Evolutionary conservation across 805 yeast species (phyloP).

Genomic region (Dipodascus albidus): DNA sequence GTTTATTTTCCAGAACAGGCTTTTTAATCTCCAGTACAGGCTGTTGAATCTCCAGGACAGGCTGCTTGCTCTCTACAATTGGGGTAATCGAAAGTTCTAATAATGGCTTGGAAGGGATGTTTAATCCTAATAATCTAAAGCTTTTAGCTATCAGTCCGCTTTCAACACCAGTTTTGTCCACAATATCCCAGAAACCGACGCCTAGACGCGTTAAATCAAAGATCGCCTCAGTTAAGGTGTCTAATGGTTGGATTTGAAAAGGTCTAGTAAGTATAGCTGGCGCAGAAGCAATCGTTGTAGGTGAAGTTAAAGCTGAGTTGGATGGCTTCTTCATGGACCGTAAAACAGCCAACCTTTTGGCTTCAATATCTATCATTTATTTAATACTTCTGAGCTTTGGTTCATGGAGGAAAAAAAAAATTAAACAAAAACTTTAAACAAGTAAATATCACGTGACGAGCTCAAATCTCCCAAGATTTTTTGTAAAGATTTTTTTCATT

Average conservation of each 20-base stretch:
- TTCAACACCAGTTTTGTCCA: not conserved
- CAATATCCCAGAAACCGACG: not conserved
- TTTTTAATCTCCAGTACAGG: no score
- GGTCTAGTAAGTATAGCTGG: not conserved
- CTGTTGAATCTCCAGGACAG: no score
- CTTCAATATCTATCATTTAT: not conserved
- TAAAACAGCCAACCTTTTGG: not conserved
- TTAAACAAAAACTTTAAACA: not conserved
- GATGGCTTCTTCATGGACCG: not conserved
- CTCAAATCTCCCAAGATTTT: not conserved
- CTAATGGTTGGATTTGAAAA: not conserved
- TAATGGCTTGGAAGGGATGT: not conserved
- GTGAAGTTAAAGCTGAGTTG: not conserved
- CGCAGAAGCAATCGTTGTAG: not conserved
- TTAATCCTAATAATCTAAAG: not conserved
- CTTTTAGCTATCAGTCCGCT: not conserved
- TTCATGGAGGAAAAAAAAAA: not conserved
- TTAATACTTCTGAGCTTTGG: not conserved
- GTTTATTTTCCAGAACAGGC: no score
- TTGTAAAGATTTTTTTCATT: not conserved
- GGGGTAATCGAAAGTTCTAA: no score
- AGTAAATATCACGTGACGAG: not conserved
- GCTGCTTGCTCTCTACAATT: no score
- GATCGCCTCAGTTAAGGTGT: not conserved
- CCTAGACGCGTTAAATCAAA: not conserved